Percentiles rank a stretch among this genome's conserved stretches.
phyloP scores from a whole-genome alignment of 345 rosid genomes.

The Stellera chamaejasme region DNA sequence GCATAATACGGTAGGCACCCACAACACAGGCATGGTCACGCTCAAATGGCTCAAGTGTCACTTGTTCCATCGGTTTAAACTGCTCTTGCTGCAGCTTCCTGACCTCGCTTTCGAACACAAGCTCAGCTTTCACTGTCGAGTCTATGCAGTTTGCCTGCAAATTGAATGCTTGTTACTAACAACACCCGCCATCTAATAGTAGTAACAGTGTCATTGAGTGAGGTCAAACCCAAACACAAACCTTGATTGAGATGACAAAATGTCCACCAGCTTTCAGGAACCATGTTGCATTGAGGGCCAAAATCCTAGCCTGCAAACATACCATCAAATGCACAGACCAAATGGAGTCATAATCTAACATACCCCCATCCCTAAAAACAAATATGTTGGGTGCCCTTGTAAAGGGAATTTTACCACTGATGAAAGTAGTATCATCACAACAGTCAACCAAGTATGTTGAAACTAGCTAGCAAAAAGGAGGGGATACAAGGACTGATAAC shows the following conservation, averaged over 20 bases:
- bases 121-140: constrained; percentile 82
- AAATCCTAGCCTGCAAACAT: constrained; percentile 74
- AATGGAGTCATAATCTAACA: no score
- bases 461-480: no score
- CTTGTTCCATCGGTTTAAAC: constrained; percentile 85
- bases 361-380: no score
- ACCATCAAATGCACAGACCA: no score
- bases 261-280: constrained; percentile 93
- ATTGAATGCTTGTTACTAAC: not conserved
- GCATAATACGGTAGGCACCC: constrained; percentile 71
- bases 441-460: no score
- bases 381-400: no score
- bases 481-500: no score
- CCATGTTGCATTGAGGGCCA: constrained; percentile 78
- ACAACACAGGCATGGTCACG: constrained; percentile 96
- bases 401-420: no score
- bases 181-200: not conserved
- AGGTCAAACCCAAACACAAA: constrained; percentile 17
- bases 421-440: no score
- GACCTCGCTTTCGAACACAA: constrained; percentile 78
- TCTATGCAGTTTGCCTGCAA: constrained; percentile 89
- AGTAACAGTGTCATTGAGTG: no score
- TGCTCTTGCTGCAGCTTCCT: constrained; percentile 80
- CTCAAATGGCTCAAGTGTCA: constrained; percentile 91
- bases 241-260: constrained; percentile 98